phyloP scores from a whole-genome alignment of 2,329 filamentous ascomycete species.

The Diaporthe sp. region DNA sequence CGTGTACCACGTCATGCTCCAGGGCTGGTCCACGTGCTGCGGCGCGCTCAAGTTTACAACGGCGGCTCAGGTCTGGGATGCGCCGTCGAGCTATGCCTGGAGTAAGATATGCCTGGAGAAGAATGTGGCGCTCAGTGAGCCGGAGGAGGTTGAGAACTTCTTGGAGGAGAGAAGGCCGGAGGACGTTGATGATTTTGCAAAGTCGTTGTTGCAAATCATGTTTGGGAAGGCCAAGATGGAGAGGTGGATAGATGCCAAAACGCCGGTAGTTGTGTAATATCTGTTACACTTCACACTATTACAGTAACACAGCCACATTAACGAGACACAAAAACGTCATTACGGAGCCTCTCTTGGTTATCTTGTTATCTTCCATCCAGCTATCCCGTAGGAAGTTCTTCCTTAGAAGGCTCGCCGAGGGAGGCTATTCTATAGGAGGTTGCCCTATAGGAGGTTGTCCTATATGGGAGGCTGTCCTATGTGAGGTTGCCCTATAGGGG shows the following conservation, averaged over 20 bases:
- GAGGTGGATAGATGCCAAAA: neutral
- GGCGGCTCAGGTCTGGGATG: slow-evolving; percentile 25
- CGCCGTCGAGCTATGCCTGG: slow-evolving; percentile 22
- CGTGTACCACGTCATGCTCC: slow-evolving; percentile 11
- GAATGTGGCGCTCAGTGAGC: neutral
- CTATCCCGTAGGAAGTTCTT: too few relatives aligned
- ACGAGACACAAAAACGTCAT: too few relatives aligned
- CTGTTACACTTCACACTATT: too few relatives aligned
- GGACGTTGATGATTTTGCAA: slow-evolving; percentile 27
- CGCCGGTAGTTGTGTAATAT: neutral
- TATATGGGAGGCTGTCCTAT: too few relatives aligned
- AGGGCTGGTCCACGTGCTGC: slow-evolving; percentile 1
- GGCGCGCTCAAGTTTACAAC: slow-evolving; percentile 14
- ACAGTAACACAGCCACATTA: too few relatives aligned
- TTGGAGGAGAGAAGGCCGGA: neutral
- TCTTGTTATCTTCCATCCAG: too few relatives aligned
- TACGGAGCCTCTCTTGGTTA: too few relatives aligned
- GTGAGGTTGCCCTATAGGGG: too few relatives aligned
- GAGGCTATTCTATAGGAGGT: too few relatives aligned
- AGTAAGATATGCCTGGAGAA: neutral
- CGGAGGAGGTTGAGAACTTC: neutral
- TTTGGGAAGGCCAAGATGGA: slow-evolving; percentile 30
- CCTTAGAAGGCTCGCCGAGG: too few relatives aligned
- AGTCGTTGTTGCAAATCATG: slow-evolving; percentile 2
- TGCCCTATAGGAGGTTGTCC: too few relatives aligned